Percentiles rank a stretch among this genome's conserved stretches.
Conservation (phyloP, 768 basidiomycete species). For the Termitomyces bulborhizus region DNA sequence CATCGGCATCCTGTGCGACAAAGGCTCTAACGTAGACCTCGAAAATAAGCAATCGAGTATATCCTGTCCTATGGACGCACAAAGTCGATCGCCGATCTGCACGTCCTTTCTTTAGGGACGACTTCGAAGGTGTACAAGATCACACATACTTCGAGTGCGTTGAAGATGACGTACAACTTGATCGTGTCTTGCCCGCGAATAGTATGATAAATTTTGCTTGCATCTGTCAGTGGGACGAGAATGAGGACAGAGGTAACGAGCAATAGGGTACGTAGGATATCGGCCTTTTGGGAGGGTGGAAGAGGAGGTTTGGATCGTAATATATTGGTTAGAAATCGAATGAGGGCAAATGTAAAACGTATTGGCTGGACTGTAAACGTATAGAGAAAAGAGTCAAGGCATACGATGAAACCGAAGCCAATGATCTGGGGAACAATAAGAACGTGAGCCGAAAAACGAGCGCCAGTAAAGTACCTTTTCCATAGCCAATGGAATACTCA, state of each 20-base stretch:
- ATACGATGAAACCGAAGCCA: constrained; percentile 86
- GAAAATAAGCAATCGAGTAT: constrained; percentile 96
- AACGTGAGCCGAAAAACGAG: not conserved
- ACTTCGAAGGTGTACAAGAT: not conserved
- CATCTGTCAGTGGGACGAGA: constrained; percentile 81
- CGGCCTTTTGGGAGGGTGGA: constrained; percentile 87
- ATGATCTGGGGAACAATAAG: constrained; percentile 54
- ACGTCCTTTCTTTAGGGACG: constrained; percentile 2
- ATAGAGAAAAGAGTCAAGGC: constrained; percentile 95
- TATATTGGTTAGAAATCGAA: constrained; percentile 46
- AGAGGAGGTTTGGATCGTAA: constrained; percentile 49
- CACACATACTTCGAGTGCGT: constrained; percentile 83
- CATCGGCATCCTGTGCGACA: constrained; percentile 57
- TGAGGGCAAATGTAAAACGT: constrained; percentile 63
- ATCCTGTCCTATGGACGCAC: constrained; percentile 96
- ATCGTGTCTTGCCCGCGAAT: constrained; percentile 98
- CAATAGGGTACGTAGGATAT: constrained; percentile 77
- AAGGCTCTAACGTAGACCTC: constrained; percentile 74
- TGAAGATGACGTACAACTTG: constrained; percentile 98
- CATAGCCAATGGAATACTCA: constrained; percentile 86
- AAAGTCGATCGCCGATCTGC: constrained; percentile 91
- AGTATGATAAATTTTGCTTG: constrained; percentile 96
- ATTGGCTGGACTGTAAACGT: constrained; percentile 98
- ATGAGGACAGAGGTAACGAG: constrained; percentile 69
- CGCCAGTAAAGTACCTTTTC: constrained; percentile 66